These are phyloP conservation scores for Penicillium bialowiezense DNA, from an alignment of 495 filamentous ascomycete species.

Conservation along the genomic window DNA sequence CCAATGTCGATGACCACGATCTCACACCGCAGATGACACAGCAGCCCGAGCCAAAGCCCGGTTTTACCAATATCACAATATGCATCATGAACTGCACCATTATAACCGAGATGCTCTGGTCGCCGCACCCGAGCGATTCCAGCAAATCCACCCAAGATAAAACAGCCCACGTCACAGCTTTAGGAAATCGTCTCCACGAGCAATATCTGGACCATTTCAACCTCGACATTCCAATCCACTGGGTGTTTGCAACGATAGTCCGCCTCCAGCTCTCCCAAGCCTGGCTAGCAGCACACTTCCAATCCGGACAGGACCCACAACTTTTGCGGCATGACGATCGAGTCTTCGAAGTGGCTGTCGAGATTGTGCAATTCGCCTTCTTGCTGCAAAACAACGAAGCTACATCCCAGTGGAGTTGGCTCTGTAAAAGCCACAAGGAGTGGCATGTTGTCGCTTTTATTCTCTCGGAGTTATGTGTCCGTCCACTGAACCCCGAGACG, in stretches of 20 bases:
- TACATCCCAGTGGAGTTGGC: conserved; percentile 68
- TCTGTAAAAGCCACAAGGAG: conserved; percentile 75
- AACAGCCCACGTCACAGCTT: not conserved
- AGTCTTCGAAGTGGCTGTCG: conserved; percentile 60
- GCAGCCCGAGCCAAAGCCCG: conserved; percentile 47
- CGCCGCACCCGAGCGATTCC: not conserved
- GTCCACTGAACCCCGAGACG: conserved; percentile 55
- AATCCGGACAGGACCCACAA: conserved; percentile 33
- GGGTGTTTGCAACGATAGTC: conserved; percentile 64
- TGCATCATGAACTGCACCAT: conserved; percentile 61
- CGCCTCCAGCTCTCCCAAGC: conserved; percentile 64
- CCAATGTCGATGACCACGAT: conserved; percentile 69
- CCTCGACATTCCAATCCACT: conserved; percentile 59
- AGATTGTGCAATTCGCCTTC: conserved; percentile 57
- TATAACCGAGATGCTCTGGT: conserved; percentile 26
- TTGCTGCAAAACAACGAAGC: conserved; percentile 58
- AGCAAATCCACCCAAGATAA: not conserved
- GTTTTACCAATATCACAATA: conserved; percentile 72
- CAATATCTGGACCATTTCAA: conserved; percentile 59
- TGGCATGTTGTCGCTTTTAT: conserved; percentile 70
- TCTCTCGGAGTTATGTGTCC: conserved; percentile 65
- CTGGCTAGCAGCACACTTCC: conserved; percentile 52
- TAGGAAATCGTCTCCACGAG: conserved; percentile 46
- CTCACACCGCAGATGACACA: conserved; percentile 54
- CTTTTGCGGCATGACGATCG: conserved; percentile 45